Evolutionary conservation across 768 basidiomycete species (phyloP).

Genomic region (Ramaria rubella): DNA sequence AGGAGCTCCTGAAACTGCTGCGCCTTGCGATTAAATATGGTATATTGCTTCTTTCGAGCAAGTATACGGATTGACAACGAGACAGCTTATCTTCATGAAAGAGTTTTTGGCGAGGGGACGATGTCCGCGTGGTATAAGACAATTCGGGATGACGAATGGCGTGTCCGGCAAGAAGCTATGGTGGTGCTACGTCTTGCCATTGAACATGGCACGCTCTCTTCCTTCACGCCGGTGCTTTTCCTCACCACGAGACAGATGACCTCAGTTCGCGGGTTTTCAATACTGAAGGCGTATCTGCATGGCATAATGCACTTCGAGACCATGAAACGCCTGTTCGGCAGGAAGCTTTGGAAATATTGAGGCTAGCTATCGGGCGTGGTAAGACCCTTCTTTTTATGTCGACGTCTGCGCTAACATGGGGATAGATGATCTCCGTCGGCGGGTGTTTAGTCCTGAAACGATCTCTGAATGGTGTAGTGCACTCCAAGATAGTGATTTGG

Average conservation of each 20-base stretch:
- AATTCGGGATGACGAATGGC: not conserved
- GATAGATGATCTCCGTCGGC: not conserved
- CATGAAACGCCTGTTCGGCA: not conserved
- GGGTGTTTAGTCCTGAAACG: not conserved
- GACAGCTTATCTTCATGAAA: not conserved
- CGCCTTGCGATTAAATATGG: not conserved
- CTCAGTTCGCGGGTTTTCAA: not conserved
- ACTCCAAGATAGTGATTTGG: no score
- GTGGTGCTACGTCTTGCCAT: not conserved
- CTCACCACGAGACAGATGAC: not conserved
- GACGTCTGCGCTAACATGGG: not conserved
- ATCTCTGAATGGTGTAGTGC: no score
- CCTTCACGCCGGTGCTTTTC: not conserved
- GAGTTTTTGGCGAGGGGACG: not conserved
- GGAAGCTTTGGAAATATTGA: not conserved
- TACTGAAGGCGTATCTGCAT: not conserved
- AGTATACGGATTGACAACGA: not conserved
- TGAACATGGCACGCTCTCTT: not conserved
- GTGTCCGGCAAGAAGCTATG: not conserved
- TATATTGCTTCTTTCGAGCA: not conserved
- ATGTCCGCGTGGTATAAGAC: not conserved
- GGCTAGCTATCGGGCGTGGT: not conserved
- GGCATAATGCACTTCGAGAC: not conserved
- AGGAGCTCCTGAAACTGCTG: not conserved
- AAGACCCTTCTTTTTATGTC: not conserved